Evolutionary conservation across 2,329 filamentous ascomycete species (phyloP), one percentile per base, ranked within the genome.

Genomic region (Trichoderma sp.): DNA sequence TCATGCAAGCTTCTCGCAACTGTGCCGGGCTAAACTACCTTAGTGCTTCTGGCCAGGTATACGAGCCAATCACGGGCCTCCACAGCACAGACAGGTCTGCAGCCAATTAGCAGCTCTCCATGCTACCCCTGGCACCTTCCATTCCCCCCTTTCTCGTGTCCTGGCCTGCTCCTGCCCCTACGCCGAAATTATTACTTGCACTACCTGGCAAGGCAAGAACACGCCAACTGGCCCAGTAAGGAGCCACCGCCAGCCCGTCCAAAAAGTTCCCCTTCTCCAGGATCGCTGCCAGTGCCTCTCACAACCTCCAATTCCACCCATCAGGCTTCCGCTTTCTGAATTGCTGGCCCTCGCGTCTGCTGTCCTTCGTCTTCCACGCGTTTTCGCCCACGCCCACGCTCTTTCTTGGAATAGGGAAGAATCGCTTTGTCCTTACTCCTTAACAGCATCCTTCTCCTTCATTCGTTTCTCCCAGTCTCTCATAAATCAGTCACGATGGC

Each of bases 121-220:
- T 70, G 70, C 60, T 66, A 57, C 68, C 70, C 71, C 68, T 70
- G 66, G 62, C 71, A 74, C 73, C 73, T 49, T 77, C 77, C 77
- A 76, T 81, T 81, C 80, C 81, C 82, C 82, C 79, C 81, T 81
- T 81, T 76, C 79, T 75, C 71, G 76, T 74, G 64, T 67, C 55
- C 64, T 58, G 63, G 79, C 80, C 78, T 81, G 79, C 77, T 76
- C 77, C 75, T 77, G 74, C 76, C 77, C 76, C 73, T 75, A 75
- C 72, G 80, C 75, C 79, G 82, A 85, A 85, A 85, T 84, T 85
- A 81, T 82, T 81, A 77, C 47, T 49, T 49, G 47, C 47, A 49
- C 79, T 66, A 66, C 62, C 62, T 80, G 82, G 78, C 78, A 79
- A 64, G 79, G 78, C 77, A 79, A 77, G 78, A 64, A 78, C 69